Percentiles rank a stretch among this genome's conserved stretches.
These are phyloP conservation scores for Musa acuminata DNA, from an alignment of 176 grass and related monocot genomes.

Conservation along the genomic window DNA sequence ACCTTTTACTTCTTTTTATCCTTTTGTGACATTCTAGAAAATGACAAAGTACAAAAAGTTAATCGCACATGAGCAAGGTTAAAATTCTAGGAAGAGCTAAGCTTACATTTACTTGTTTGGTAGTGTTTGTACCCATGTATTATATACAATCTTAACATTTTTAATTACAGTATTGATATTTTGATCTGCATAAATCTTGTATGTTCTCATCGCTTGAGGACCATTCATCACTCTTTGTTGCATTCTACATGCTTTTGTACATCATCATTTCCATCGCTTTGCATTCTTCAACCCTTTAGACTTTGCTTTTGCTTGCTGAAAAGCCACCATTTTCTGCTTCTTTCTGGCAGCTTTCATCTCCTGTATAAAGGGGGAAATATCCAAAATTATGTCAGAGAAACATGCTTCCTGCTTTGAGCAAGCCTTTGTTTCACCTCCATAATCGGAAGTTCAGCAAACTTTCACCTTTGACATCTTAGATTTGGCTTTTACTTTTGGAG, in stretches of 20 bases:
- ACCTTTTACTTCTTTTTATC: too few species aligned
- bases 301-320: conserved; percentile 84
- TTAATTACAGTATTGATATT: background rate
- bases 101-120: too few species aligned
- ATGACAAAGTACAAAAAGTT: too few species aligned
- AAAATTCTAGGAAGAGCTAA: background rate
- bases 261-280: conserved; percentile 66
- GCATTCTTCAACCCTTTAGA: conserved; percentile 64
- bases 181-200: background rate
- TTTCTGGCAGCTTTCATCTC: conserved; percentile 74
- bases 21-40: too few species aligned
- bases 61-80: background rate
- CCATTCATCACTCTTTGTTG: background rate
- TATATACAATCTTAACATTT: background rate
- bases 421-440: background rate
- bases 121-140: background rate
- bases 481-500: conserved; percentile 84
- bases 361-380: conserved; percentile 28
- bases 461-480: conserved; percentile 97
- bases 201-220: background rate
- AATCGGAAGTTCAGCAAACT: background rate
- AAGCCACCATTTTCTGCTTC: conserved; percentile 86
- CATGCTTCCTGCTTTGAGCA: background rate
- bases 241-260: background rate
- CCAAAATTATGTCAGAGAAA: background rate